Evolutionary conservation across 2,329 filamentous ascomycete species (phyloP), one percentile per base, ranked within the genome.

Genomic region (Phialemoniopsis sp.): DNA sequence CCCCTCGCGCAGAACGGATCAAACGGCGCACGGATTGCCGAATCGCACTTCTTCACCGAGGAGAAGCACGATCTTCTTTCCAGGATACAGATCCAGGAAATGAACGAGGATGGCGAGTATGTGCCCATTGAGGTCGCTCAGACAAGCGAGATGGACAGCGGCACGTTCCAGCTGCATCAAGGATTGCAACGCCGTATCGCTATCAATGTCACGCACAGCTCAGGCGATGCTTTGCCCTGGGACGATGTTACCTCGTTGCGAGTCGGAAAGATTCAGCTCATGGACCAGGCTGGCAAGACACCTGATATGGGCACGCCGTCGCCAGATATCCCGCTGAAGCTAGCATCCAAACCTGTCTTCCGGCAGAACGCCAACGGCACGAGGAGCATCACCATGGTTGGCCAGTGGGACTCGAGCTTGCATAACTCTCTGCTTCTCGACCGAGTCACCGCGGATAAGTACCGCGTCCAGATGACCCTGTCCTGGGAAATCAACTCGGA

Each of bases 401-500:
- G 87, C 1, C 90, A 97, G 55, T 98, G 93, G 93, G 93, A 98
- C 58, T 96, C 91, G 0, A 95, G 89, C 54, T 73, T 93, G 49
- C 93, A 98, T 61, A 83, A 82, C 46, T 96, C 93, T 6, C 70
- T 95, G n/a, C 73, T 97, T 13, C 78, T 98, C n/a, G 90, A 98
- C 62, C 82, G 91, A 18, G 85, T 88, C 2, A 97, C 93, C 2
- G 80, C 87, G n/a, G 90, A 96, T 43, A 93, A 89, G 57, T 90
- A 93, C 60, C 85, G 86, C 32, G 87, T 98, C 15, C 90, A 95
- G 60, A 83, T 96, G 64, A 83, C 85, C 0, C 68, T 97, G 10
- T 77, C 80, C 13, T 97, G 91, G 88, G 87, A 95, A 52, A 80
- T 97, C 19, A 76, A 76, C 43, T 95, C 89, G 2, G 78, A 83